Base-by-base conservation (phyloP, 2,329 filamentous ascomycete species). In the Trichoderma gracile region DNA sequence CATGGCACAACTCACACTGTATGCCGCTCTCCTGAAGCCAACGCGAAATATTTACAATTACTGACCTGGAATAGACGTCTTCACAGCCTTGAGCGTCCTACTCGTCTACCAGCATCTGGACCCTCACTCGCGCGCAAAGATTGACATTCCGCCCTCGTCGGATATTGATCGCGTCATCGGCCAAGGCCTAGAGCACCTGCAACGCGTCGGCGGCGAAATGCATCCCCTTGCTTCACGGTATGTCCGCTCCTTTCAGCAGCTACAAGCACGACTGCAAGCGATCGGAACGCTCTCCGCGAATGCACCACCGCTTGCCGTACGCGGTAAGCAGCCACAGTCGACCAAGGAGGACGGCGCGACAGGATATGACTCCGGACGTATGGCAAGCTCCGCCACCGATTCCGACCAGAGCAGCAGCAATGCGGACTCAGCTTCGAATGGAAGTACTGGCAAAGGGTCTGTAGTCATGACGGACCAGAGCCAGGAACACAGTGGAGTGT, bases 1-100 rank as follows among this genome's bases (percentile, higher is more conserved):
- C 58, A 23, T 61, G 58, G 58, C 58, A 61, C 10, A 61, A 61
- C 47, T 61, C 58, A 45, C 58, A 61, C 9, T 61, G 58, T 61
- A n/a, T 23, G 58, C 5, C 3, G 3, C 21, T 33, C 9, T 15
- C 56, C 17, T 27, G 21, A 14, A 45, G 7, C 19, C 27, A 23
- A 3, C 2, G 3, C 9, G 19, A 47, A 3, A 19, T 19, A 17
- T 21, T 50, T 15, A 42, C 33, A 6, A 23, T 38, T 6, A 1
- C n/a, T 52, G 6, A 33, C 23, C 2, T 1, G 10, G 17, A 14
- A 53, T n/a, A 61, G 58, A 61, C 15, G 58, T 61, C n/a, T 61
- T 61, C 47, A 49, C 47, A 7, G 58, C 58, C 27, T 42, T 61
- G 47, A 49, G 58, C 12, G 58, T 61, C 25, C 12, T 61, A 17